A percentile compares a stretch with the other conserved stretches of the same genome.
Conservation (phyloP, 768 basidiomycete species). For the Leucocoprinus sp. region DNA sequence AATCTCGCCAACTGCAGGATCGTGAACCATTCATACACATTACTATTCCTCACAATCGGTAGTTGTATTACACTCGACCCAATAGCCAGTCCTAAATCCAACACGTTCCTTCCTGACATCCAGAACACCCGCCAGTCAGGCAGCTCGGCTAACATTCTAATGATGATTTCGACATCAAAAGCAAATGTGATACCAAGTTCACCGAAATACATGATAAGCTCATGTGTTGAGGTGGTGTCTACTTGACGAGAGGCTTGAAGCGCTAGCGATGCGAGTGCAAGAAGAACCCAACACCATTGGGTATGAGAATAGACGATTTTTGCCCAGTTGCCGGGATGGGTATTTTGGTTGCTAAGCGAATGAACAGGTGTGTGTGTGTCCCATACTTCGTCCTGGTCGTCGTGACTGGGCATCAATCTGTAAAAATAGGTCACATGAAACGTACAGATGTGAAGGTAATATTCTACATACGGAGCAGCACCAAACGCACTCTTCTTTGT, state of each 20-base stretch:
- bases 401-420: slow-evolving; percentile 31
- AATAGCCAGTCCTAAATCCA: slow-evolving; percentile 73
- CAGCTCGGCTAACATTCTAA: slow-evolving; percentile 61
- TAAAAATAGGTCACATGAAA: not conserved
- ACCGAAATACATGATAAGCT: slow-evolving; percentile 44
- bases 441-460: not conserved
- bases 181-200: slow-evolving; percentile 74
- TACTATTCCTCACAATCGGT: slow-evolving; percentile 57
- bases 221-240: slow-evolving; percentile 37
- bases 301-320: slow-evolving; percentile 52
- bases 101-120: slow-evolving; percentile 50
- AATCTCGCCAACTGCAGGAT: slow-evolving; percentile 81
- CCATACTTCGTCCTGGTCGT: slow-evolving; percentile 63
- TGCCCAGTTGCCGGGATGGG: slow-evolving; percentile 33
- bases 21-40: slow-evolving; percentile 82
- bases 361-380: slow-evolving; percentile 12
- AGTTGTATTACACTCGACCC: slow-evolving; percentile 77
- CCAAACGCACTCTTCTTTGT: slow-evolving; percentile 92
- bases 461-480: slow-evolving; percentile 53
- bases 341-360: slow-evolving; percentile 26
- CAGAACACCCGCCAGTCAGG: slow-evolving; percentile 85
- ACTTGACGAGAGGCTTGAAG: slow-evolving; percentile 65
- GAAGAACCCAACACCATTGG: slow-evolving; percentile 65
- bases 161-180: slow-evolving; percentile 82
- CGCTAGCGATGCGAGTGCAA: slow-evolving; percentile 62